These are phyloP conservation scores for Pseudohalonectria lignicola DNA, from an alignment of 2,329 filamentous ascomycete species.

Conservation along the genomic window DNA sequence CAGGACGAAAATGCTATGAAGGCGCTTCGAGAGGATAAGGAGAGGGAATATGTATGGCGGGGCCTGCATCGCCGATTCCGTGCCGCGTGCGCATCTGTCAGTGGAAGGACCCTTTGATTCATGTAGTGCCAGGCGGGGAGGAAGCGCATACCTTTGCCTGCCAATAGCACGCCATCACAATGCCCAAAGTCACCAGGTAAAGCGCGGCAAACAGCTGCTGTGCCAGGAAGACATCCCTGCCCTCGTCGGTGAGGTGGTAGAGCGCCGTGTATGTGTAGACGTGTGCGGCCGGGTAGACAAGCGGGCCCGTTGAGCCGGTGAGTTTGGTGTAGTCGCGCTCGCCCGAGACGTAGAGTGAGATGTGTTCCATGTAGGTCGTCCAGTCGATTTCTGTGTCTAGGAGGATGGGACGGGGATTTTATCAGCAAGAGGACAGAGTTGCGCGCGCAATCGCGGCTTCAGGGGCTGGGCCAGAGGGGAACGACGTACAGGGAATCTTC, in stretches of 20 bases:
- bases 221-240: slow-evolving; percentile 65
- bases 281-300: slow-evolving; percentile 91
- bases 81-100: too few species aligned
- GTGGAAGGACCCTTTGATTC: too few species aligned
- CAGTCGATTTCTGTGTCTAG: slow-evolving; percentile 97
- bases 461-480: slow-evolving; percentile 2
- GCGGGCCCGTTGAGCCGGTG: slow-evolving; percentile 76
- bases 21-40: slow-evolving; percentile 76
- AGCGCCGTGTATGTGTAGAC: slow-evolving; percentile 81
- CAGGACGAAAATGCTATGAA: slow-evolving; percentile 89
- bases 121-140: background rate
- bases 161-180: slow-evolving; percentile 78
- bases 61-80: slow-evolving; percentile 32
- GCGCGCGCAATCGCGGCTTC: background rate
- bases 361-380: slow-evolving; percentile 93
- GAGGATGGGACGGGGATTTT: too few species aligned
- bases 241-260: slow-evolving; percentile 66
- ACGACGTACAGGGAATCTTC: slow-evolving; percentile 65
- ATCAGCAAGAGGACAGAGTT: background rate
- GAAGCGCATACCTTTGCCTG: slow-evolving; percentile 47
- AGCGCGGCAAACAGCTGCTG: slow-evolving; percentile 73
- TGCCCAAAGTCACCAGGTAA: slow-evolving; percentile 63
- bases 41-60: slow-evolving; percentile 83
- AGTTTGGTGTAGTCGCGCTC: slow-evolving; percentile 85
- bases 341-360: slow-evolving; percentile 66